phyloP scores from a whole-genome alignment of 2,329 filamentous ascomycete species.

The Fusarium metavorans region DNA sequence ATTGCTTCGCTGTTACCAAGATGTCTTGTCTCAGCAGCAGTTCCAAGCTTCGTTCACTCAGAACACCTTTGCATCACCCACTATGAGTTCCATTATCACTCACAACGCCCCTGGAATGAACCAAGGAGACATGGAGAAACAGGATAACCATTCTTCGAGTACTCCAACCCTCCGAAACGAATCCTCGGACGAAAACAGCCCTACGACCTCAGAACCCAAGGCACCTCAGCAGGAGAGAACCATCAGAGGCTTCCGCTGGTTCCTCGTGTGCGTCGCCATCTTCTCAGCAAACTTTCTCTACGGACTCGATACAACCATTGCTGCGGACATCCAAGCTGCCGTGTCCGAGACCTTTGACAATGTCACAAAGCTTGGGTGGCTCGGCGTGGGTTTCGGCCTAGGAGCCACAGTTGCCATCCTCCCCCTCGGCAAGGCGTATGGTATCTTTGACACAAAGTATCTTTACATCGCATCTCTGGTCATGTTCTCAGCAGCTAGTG shows the following conservation, averaged over 20 bases:
- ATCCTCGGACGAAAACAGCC: not conserved
- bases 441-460: conserved; percentile 58
- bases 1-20: not conserved
- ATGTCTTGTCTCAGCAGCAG: not conserved
- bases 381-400: conserved; percentile 31
- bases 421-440: conserved; percentile 33
- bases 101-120: not conserved
- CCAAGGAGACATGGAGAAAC: not conserved
- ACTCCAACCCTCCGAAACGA: not conserved
- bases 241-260: conserved; percentile 34
- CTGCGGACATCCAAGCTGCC: conserved; percentile 29
- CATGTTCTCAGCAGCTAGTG: conserved; percentile 46
- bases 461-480: conserved; percentile 45
- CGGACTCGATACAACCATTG: conserved; percentile 37
- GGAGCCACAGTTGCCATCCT: conserved; percentile 33
- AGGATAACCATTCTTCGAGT: not conserved
- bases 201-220: not conserved
- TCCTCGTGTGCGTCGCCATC: conserved; percentile 32
- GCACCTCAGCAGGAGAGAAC: conserved; percentile 9
- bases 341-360: conserved; percentile 34
- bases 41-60: not conserved
- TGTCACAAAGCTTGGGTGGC: conserved; percentile 35
- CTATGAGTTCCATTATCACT: not conserved
- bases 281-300: conserved; percentile 38
- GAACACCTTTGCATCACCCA: not conserved